Evolutionary conservation across 1,284 basidiomycete genomes (phyloP).

Genomic region (Cutaneotrichosporon sp.): DNA sequence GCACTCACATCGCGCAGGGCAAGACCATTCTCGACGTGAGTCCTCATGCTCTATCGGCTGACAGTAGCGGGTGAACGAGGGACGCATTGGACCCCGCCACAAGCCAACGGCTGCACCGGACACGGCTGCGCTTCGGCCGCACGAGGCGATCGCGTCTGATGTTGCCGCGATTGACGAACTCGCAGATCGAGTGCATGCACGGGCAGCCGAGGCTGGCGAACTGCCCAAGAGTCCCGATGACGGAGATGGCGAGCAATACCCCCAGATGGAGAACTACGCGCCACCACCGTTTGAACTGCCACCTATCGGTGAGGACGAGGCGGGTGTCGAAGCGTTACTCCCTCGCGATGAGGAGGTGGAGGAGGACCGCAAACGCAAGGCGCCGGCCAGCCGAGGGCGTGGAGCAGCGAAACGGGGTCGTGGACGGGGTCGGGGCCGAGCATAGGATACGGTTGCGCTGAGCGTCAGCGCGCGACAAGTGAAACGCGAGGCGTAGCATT

Average conservation of each 20-base stretch:
- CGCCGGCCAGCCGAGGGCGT: background rate
- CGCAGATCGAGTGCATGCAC: background rate
- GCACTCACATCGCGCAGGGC: conserved; percentile 3
- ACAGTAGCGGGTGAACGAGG: conserved; percentile 4
- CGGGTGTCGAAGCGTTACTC: background rate
- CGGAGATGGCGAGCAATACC: background rate
- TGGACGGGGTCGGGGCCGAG: background rate
- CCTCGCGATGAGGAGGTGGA: background rate
- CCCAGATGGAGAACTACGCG: background rate
- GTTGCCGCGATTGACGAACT: conserved; percentile 5
- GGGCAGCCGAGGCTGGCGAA: background rate
- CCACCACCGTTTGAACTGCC: background rate
- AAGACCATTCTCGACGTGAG: conserved; percentile 8
- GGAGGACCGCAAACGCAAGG: background rate
- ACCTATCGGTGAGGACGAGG: background rate
- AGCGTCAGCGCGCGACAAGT: background rate
- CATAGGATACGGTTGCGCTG: background rate
- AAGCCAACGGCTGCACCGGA: conserved; percentile 1
- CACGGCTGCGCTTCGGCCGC: background rate
- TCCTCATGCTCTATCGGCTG: background rate
- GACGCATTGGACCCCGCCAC: conserved; percentile 3
- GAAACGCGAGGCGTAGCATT: background rate
- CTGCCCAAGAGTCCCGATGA: background rate
- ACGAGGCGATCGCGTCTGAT: conserved; percentile 6
- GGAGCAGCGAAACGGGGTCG: background rate